Base-by-base conservation (phyloP, 805 yeast genomes). In the Zygosaccharomyces pseudorouxii region DNA sequence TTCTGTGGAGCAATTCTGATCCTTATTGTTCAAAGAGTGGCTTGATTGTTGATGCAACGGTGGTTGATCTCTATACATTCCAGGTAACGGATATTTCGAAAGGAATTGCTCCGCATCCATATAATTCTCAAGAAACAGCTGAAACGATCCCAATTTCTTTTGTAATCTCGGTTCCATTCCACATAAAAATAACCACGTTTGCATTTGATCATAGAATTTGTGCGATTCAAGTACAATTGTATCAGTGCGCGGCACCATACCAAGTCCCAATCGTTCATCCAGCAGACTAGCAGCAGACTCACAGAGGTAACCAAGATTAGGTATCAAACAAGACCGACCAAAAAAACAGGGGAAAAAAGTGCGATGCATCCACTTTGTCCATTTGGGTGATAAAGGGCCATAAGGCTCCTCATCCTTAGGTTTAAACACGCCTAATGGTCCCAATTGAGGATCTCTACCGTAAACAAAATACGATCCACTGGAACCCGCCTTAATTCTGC, bases 371-470 rank as follows among this genome's bases (percentile, higher is more conserved):
- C 90, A 84, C 64, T 84, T 84, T 1, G 86, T 78, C 89, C 89
- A 82, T 60, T 84, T 84, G 1, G 90, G 89, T 3, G 86, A 79
- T 45, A 84, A 59, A 1, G 89, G 87, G 0, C 89, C 90, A 59
- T 84, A 84, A 0, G 89, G 90, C 56, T 84, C 89, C 62, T 84
- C 90, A 63, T 84, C 89, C 59, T 82, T 83, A 4, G 90, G 90
- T 60, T 84, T 84, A 70, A 84, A 84, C 2, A 84, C 81, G 0
- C 83, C 89, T 12, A 74, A 74, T 10, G 72, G 73, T 37, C 65
- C 56, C 6, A 25, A 35, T 7, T 37, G 45, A 8, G 45, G 39
- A 8, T 23, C 35, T 1, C 68, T 51, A 41, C 70, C 67, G 50
- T 68, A 73, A 1, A 83, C 70, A 59, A 84, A 84, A 59, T 84